These are phyloP conservation scores for Posidonia oceanica DNA, from an alignment of 116 monocot species.

Conservation along the genomic window DNA sequence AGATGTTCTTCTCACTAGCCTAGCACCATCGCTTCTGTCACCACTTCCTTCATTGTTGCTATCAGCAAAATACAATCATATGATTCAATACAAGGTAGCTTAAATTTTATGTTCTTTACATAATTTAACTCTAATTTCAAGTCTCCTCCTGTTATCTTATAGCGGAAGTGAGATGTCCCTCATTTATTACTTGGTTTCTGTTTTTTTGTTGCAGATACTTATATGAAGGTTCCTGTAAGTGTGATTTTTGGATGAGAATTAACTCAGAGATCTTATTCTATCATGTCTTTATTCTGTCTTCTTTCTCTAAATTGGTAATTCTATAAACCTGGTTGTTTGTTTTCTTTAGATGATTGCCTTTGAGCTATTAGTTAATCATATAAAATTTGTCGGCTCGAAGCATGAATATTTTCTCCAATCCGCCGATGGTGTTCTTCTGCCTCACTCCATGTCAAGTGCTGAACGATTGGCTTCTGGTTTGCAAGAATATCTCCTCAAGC, in stretches of 20 bases:
- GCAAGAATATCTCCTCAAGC: no score
- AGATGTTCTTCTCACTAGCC: no score
- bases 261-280: neutral
- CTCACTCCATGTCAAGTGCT: no score
- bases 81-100: neutral
- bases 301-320: conserved; percentile 11
- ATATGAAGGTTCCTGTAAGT: conserved; percentile 63
- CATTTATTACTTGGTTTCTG: neutral
- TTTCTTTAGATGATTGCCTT: neutral
- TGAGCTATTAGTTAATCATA: no score
- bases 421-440: conserved; percentile 18
- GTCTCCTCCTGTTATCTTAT: neutral
- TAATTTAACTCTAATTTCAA: neutral
- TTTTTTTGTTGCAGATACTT: conserved; percentile 47
- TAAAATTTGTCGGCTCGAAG: no score
- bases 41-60: neutral
- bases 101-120: neutral
- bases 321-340: no score
- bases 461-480: no score
- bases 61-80: neutral
- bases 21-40: neutral
- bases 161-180: conserved; percentile 69
- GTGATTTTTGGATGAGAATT: no score
- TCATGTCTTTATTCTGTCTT: neutral
- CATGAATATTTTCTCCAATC: conserved; percentile 16